Evolutionary conservation across 2,329 filamentous ascomycete genomes (phyloP).

Genomic region (Trichoderma pleuroti): DNA sequence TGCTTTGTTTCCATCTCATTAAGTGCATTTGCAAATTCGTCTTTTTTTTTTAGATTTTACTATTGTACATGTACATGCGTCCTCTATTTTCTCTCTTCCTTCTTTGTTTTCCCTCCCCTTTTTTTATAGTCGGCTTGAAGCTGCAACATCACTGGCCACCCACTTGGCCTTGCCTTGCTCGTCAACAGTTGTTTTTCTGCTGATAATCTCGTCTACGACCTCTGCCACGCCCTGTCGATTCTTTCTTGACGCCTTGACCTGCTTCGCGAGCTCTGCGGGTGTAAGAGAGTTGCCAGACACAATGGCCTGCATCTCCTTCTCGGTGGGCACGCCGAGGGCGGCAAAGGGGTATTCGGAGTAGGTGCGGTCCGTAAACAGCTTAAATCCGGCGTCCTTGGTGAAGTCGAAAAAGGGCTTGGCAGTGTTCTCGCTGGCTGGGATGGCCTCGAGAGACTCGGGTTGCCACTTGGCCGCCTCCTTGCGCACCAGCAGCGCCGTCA

Average conservation of each 20-base stretch:
- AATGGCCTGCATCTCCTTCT: constrained; percentile 54
- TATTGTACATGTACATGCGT: constrained; percentile 7
- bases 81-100: background rate
- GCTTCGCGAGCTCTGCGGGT: constrained; percentile 57
- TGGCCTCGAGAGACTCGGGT: constrained; percentile 67
- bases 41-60: constrained; percentile 9
- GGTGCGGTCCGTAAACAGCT: constrained; percentile 59
- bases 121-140: constrained; percentile 35
- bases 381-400: constrained; percentile 45
- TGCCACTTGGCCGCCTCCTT: constrained; percentile 72
- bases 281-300: constrained; percentile 41
- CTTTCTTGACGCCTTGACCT: constrained; percentile 57
- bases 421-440: constrained; percentile 53
- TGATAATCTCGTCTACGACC: constrained; percentile 66
- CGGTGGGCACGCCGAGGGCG: constrained; percentile 68
- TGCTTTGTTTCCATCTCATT: background rate
- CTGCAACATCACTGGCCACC: constrained; percentile 29
- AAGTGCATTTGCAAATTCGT: background rate
- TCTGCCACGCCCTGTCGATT: constrained; percentile 66
- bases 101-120: background rate
- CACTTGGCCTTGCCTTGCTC: constrained; percentile 43
- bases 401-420: constrained; percentile 65
- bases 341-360: constrained; percentile 72
- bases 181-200: constrained; percentile 55
- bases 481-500: constrained; percentile 73